Evolutionary conservation across 2,329 filamentous ascomycete genomes (phyloP), one percentile per base, ranked within the genome.

Genomic region (Harringtonia aguacate): DNA sequence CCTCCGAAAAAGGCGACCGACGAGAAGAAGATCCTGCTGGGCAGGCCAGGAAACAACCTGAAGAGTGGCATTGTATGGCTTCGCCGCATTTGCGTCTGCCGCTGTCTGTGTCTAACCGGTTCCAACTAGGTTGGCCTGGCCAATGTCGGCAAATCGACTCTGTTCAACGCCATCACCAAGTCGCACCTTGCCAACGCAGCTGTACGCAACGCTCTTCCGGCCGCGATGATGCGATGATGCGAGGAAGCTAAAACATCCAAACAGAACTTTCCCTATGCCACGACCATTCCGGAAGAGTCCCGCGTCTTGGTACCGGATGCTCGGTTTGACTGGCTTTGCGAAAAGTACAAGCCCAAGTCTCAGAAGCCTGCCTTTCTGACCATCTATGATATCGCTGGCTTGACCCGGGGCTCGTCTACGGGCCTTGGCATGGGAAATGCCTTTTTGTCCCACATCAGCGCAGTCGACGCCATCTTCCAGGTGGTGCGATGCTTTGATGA

Each of bases 141-240:
- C 67, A 98, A 98, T 68, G 94, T 98, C 57, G 92, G 92, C 67
- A 98, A 98, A 74, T 98, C 92, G 54, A 98, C 94, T 29, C 81
- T 98, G 58, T 98, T 98, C 79, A 94, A 98, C 75, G 88, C 92
- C 62, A 95, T 98, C 69, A 98, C 92, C 63, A 97, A 95, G 75
- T 95, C 84, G 68, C 80, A 81, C 53, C 82, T 98, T 59, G 92
- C 94, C 70, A 98, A 97, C 73, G 94, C 94, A 58, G 92, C 92
- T 72, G 82, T 86, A 75, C 2, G 41, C 24, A 37, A 21, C 22
- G 7, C 15, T 35, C 28, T 10, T 18, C 6, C 4, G 17, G 13
- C 1, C 8, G 9, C 14, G 3, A 35, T 12, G 22, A n/a, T n/a
- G n/a, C n/a, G n/a, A n/a, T n/a, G n/a, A n/a, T n/a, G n/a, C n/a